A percentile compares a stretch with the other conserved stretches of the same genome.
These are phyloP conservation scores for Fusarium lateritium DNA, from an alignment of 2,329 filamentous ascomycete genomes.

Conservation along the genomic window DNA sequence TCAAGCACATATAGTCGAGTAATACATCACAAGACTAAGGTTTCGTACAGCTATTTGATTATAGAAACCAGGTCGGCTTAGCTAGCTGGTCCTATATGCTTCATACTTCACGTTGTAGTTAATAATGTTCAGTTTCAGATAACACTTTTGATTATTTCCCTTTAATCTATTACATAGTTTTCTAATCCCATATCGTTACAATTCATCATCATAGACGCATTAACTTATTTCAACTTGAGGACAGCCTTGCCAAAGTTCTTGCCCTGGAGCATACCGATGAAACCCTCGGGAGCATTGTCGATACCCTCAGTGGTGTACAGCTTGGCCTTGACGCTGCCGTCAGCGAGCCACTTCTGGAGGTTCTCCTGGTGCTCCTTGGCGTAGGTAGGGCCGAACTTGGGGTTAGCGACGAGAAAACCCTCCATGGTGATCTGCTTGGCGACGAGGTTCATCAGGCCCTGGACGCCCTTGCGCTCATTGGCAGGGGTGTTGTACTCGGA, in stretches of 20 bases:
- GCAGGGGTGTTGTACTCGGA: slow-evolving; percentile 77
- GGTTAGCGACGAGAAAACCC: slow-evolving; percentile 81
- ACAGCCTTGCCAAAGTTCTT: slow-evolving; percentile 91
- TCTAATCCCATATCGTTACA: slow-evolving; percentile 9
- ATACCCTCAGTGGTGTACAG: slow-evolving; percentile 80
- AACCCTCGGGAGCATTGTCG: slow-evolving; percentile 81
- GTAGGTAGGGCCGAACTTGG: slow-evolving; percentile 77
- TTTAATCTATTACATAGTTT: slow-evolving; percentile 6
- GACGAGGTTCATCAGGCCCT: slow-evolving; percentile 76
- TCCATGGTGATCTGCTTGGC: slow-evolving; percentile 77
- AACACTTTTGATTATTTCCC: slow-evolving; percentile 8
- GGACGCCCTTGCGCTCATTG: slow-evolving; percentile 74
- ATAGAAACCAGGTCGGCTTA: too few relatives aligned
- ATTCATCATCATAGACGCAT: slow-evolving; percentile 21
- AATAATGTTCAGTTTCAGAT: background rate
- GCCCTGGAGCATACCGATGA: slow-evolving; percentile 82
- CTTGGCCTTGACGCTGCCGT: slow-evolving; percentile 81
- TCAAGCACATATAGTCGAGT: too few relatives aligned
- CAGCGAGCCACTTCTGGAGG: slow-evolving; percentile 81
- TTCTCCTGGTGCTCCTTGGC: slow-evolving; percentile 80
- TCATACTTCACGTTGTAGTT: too few relatives aligned
- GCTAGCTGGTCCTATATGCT: too few relatives aligned
- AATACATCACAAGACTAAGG: too few relatives aligned
- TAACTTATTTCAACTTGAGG: slow-evolving; percentile 67
- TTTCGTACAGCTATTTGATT: too few relatives aligned